Conservation (phyloP, 164 flowering plant genomes). For the Sedum album region DNA sequence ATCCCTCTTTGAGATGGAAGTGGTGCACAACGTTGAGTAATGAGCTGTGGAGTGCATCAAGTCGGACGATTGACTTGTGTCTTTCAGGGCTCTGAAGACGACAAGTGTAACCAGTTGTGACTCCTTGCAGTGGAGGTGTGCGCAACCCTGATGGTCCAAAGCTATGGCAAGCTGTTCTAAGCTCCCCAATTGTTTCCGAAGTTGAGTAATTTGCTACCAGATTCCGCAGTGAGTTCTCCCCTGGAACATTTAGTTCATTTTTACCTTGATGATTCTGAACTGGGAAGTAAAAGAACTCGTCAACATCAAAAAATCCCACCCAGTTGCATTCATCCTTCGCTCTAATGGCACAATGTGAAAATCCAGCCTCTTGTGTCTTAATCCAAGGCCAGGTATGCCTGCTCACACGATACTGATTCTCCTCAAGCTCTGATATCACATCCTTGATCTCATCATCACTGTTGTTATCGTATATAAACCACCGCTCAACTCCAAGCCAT, state of each 20-base stretch:
- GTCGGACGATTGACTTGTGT: slow-evolving; percentile 76
- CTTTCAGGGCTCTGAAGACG: slow-evolving; percentile 70
- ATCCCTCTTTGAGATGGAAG: slow-evolving; percentile 50
- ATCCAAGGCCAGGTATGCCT: slow-evolving; percentile 88
- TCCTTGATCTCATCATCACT: slow-evolving; percentile 58
- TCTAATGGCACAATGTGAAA: slow-evolving; percentile 69
- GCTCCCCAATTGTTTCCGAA: slow-evolving; percentile 46
- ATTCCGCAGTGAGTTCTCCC: slow-evolving; percentile 30
- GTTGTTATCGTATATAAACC: slow-evolving; percentile 87
- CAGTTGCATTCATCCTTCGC: slow-evolving; percentile 64
- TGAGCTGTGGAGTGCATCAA: slow-evolving; percentile 39
- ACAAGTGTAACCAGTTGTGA: slow-evolving; percentile 80
- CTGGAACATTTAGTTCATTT: slow-evolving; percentile 18
- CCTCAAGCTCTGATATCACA: slow-evolving; percentile 40
- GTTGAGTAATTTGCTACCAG: slow-evolving; percentile 41
- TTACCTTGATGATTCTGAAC: slow-evolving; percentile 13
- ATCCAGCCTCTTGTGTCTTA: slow-evolving; percentile 90
- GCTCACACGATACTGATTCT: slow-evolving; percentile 44
- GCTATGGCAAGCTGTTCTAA: slow-evolving; percentile 76
- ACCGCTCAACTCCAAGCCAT: slow-evolving; percentile 77
- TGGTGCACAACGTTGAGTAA: slow-evolving; percentile 87
- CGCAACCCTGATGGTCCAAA: slow-evolving; percentile 84
- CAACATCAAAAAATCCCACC: slow-evolving; percentile 87
- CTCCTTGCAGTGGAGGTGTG: slow-evolving; percentile 48
- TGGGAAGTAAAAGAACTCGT: slow-evolving; percentile 79